Evolutionary conservation across 1,284 basidiomycete species (phyloP), one percentile per base, ranked within the genome.

Genomic region (Ustilago loliicola): DNA sequence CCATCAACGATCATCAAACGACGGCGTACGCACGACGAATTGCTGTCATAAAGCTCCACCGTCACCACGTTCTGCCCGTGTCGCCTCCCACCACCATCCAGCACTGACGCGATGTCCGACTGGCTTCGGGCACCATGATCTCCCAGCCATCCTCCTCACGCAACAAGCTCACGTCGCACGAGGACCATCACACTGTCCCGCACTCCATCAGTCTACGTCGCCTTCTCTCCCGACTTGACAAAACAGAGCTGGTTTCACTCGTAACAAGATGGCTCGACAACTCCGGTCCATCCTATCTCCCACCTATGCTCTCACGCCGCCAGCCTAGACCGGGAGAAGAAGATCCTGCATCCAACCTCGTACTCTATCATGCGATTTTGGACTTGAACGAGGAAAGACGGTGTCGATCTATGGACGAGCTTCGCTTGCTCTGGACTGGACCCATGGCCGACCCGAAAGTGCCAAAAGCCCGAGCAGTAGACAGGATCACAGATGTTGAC

Each of bases 361-460:
- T 45, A 25, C 71, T 77, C 54, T 73, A 70, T 58, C 70, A 73
- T 21, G 66, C 75, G 19, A 70, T 77, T 36, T 45, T 76, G 13
- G 77, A 80, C 23, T 65, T 81, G 19, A 74, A 72, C 34, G 77
- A 82, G 54, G 72, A 74, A 21, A 52, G 77, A n/a, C 56, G 79
- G 25, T 78, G 69, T 38, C 55, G 74, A 25, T 71, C 66, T 5
- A 60, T 80, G 60, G 74, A 72, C 19, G 68, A 81, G 53, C 56
- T 79, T 23, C 61, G 68, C 2, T 19, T 71, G 36, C 57, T 82
- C 8, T 82, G 80, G 80, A 64, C 58, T 1, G 68, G 64, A 1
- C 69, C 79, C 7, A 79, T 82, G 79, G 61, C 67, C 15, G 79
- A 79, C 56, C 45, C 57, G 2, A 79, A 73, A n/a, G 79, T 81